Evolutionary conservation across 805 yeast genomes (phyloP), one percentile per base, ranked within the genome.

Genomic region (Tetrapisispora arboricola): DNA sequence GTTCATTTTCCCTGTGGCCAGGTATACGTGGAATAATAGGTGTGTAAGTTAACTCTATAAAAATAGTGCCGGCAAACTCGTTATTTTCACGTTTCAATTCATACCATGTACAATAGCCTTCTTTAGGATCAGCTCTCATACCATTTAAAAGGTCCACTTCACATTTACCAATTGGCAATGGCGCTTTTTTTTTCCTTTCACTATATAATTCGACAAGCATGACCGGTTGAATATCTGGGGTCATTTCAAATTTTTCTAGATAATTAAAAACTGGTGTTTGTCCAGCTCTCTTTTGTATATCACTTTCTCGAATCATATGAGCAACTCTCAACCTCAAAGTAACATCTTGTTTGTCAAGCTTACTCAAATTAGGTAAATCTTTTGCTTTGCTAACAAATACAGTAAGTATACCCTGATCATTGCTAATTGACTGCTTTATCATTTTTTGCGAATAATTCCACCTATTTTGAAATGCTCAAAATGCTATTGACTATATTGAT

Each of bases 281-380:
- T 2, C 98, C 98, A 1, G 95, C 98, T 49, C 97, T 66, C 39
- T 75, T 72, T 44, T 84, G 78, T 0, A 85, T 72, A 27, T 77
- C 78, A 1, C 96, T 85, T 53, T 81, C 77, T 48, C 83, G 78
- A 9, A 94, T 90, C 51, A 75, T 74, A 44, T 84, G 85, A 22
- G 88, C 90, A 5, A 92, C 70, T 42, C 97, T 67, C 11, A 84
- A 70, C 6, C 90, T 76, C 45, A 87, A 82, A 63, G 85, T 88
- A 2, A 97, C 98, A 48, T 84, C 82, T 62, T 92, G 98, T 54
- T 92, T 92, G 54, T 94, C 96, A 39, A 90, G 67, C 47, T 81
- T 84, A 28, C 90, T 70, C 46, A 86, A 67, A 61, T 92, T 90
- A 19, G 95, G 94, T 33, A 92, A 71, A 53, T 86, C 94, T 53